Conservation (phyloP, 1,284 basidiomycete genomes). For the Marasmius sp. region DNA sequence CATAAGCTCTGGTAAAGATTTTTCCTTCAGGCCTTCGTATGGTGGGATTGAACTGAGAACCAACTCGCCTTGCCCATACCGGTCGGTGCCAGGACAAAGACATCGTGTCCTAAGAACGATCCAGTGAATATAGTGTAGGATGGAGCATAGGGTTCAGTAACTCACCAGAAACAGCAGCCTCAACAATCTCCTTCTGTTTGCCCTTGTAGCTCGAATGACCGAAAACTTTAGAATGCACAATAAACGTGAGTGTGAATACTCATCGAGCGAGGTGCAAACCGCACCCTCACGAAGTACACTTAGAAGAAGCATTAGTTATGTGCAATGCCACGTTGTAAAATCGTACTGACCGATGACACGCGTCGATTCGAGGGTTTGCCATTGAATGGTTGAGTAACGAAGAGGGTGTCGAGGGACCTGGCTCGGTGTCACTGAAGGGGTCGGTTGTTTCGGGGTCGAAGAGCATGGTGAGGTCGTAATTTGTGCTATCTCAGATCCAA, state of each 20-base stretch:
- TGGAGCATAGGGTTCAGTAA: constrained; percentile 14
- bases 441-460: neutral
- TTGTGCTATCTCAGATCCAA: no score
- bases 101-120: constrained; percentile 53
- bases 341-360: constrained; percentile 11
- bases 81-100: constrained; percentile 84
- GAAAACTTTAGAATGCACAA: constrained; percentile 44
- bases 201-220: constrained; percentile 69
- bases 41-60: neutral
- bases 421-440: neutral
- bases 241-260: neutral
- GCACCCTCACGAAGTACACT: constrained; percentile 10
- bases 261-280: neutral
- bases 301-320: neutral
- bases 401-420: neutral
- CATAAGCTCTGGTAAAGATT: constrained; percentile 66
- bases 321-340: neutral
- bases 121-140: neutral
- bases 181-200: constrained; percentile 75
- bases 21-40: constrained; percentile 1
- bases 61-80: constrained; percentile 80
- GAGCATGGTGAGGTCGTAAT: no score
- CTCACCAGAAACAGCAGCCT: constrained; percentile 62
- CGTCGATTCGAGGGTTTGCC: neutral
- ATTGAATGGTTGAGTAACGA: neutral